Percentiles rank a stretch among this genome's conserved stretches.
Conservation (phyloP, 2,329 filamentous ascomycete species). For the Apiospora phragmitis region DNA sequence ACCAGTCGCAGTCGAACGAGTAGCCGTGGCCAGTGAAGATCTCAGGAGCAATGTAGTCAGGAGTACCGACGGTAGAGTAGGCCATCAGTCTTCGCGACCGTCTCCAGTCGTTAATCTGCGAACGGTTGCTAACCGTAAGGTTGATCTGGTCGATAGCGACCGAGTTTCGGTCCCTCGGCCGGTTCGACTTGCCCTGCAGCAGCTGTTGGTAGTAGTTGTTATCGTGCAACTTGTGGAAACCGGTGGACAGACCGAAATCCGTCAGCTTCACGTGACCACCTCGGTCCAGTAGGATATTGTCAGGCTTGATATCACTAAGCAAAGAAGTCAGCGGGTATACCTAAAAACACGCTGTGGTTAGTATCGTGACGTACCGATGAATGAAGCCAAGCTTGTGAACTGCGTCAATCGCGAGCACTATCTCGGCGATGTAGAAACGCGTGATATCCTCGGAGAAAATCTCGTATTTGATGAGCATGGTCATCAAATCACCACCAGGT, state of each 20-base stretch:
- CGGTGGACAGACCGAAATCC: constrained; percentile 95
- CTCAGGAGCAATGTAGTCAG: constrained; percentile 97
- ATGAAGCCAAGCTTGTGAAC: constrained; percentile 98
- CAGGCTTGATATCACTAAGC: constrained; percentile 92
- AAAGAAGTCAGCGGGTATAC: constrained; percentile 3
- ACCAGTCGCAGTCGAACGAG: constrained; percentile 98
- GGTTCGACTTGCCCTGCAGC: constrained; percentile 75
- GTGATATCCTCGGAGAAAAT: constrained; percentile 99
- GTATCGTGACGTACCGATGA: constrained; percentile 69
- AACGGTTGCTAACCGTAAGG: constrained; percentile 93
- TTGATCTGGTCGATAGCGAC: constrained; percentile 98
- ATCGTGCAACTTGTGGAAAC: constrained; percentile 96
- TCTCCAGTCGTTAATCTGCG: constrained; percentile 98
- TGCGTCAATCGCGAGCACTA: constrained; percentile 96
- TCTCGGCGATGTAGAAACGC: constrained; percentile 98
- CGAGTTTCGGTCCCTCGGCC: constrained; percentile 81
- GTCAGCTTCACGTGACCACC: constrained; percentile 98
- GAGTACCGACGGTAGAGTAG: constrained; percentile 96
- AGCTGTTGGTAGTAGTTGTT: constrained; percentile 98
- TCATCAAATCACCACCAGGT: constrained; percentile 97
- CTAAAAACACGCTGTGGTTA: background rate
- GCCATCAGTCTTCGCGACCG: constrained; percentile 94
- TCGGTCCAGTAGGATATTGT: constrained; percentile 95
- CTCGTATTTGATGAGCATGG: constrained; percentile 99
- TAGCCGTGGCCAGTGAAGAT: constrained; percentile 98